Evolutionary conservation across 768 basidiomycete genomes (phyloP).

Genomic region (Dentipellis sp.): DNA sequence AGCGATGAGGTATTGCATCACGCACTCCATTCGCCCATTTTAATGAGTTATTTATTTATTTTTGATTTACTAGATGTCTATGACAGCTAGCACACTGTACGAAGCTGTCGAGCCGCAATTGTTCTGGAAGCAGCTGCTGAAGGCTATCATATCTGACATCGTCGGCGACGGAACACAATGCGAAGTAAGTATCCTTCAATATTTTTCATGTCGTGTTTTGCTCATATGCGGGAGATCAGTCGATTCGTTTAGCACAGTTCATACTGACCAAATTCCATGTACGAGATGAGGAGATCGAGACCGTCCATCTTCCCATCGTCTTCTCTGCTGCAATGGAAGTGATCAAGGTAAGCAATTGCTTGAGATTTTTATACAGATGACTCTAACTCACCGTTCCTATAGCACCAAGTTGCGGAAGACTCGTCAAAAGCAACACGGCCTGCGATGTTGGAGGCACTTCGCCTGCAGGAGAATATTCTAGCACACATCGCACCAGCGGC

Average conservation of each 20-base stretch:
- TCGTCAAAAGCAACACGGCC: background rate
- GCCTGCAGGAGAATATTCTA: background rate
- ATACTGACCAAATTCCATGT: slow-evolving; percentile 61
- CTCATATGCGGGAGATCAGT: slow-evolving; percentile 29
- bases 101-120: slow-evolving; percentile 88
- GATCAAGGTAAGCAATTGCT: slow-evolving; percentile 41
- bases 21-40: background rate
- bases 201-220: background rate
- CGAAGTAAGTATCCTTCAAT: slow-evolving; percentile 35
- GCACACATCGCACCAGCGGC: background rate
- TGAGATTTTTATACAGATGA: background rate
- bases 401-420: background rate
- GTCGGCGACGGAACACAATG: slow-evolving; percentile 28
- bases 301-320: slow-evolving; percentile 71
- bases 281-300: slow-evolving; percentile 84
- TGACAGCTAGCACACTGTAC: slow-evolving; percentile 83
- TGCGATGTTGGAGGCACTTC: slow-evolving; percentile 6
- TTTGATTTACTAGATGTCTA: slow-evolving; percentile 51
- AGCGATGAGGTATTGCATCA: slow-evolving; percentile 44
- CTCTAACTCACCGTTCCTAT: background rate
- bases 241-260: slow-evolving; percentile 60
- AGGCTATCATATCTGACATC: slow-evolving; percentile 46
- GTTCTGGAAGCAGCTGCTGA: slow-evolving; percentile 74
- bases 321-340: slow-evolving; percentile 61
- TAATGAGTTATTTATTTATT: background rate